Base-by-base conservation (phyloP, 192 early-diverging fungal genomes). In the Backusella westeae region DNA sequence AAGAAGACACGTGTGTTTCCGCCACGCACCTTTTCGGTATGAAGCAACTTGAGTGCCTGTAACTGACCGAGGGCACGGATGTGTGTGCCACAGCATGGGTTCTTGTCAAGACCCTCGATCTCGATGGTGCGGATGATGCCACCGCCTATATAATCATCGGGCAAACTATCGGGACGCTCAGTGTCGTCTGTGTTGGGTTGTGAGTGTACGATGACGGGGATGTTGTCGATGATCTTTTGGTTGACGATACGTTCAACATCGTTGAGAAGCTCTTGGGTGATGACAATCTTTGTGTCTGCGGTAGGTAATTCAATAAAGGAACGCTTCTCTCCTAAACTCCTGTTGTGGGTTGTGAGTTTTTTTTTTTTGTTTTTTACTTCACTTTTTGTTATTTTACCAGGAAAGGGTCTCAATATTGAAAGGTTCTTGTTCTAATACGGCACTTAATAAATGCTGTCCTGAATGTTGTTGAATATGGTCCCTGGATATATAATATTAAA, bases 401-500 rank as follows among this genome's bases (percentile, higher is more conserved):
- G 89, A 89, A 23, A 91, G 83, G 0, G 93, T 94, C 23, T 86
- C 78, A n/a, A 89, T 82, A 5, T 85, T 80, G 72, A 85, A 89
- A 65, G 89, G 86, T 21, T 80, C 83, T 42, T 87, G 81, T 73
- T 90, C 90, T 21, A 92, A 83, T 32, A 92, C 72, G 1, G 91
- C 93, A 75, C 89, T 91, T 12, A 94, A 76, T 39, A 94, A 78
- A 74, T 94, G 93, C 69, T 94, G 93, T 29, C 92, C 92, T 68
- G 85, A 88, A 73, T 94, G 93, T 78, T 93, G 93, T 76, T 93
- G 92, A 85, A 92, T 88, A 67, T 93, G 89, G 71, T 94, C 92
- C 39, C 72, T 73, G 29, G 17, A 38, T 53, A 32, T 36, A 29
- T 21, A 2, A 14, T 21, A n/a, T 38, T 41, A 17, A 17, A 29